Evolutionary conservation across 164 flowering plant species (phyloP).

Genomic region (Sextonia rubra): DNA sequence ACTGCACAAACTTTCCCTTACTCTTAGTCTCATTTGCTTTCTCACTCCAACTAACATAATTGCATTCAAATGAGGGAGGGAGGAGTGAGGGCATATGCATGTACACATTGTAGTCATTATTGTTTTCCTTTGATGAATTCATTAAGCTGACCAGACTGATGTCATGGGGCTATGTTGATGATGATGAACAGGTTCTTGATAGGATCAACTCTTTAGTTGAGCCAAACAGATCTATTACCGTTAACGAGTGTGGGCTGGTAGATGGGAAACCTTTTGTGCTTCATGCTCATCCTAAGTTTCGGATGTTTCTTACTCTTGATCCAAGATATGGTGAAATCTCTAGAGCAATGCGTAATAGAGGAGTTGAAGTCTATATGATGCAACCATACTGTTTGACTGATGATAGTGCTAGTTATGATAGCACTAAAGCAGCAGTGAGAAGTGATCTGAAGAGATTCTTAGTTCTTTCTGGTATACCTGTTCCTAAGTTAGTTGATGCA

Average conservation of each 20-base stretch:
- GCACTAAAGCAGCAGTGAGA: conserved; percentile 34
- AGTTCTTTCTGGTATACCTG: conserved; percentile 64
- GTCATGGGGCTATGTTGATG: not conserved
- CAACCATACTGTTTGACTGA: conserved; percentile 52
- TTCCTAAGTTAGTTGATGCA: conserved; percentile 43
- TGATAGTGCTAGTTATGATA: conserved; percentile 20
- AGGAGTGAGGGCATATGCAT: too few species aligned
- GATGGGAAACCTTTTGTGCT: conserved; percentile 79
- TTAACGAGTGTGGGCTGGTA: conserved; percentile 88
- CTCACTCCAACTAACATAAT: too few species aligned
- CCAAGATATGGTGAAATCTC: conserved; percentile 90
- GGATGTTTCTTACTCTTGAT: conserved; percentile 87
- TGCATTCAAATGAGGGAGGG: too few species aligned
- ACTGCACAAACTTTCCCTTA: too few species aligned
- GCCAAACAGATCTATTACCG: conserved; percentile 69
- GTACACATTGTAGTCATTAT: not conserved
- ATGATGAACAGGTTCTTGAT: conserved; percentile 71
- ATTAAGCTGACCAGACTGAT: too few species aligned
- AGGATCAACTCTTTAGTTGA: conserved; percentile 96
- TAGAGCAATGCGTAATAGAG: conserved; percentile 97
- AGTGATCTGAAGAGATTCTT: conserved; percentile 66
- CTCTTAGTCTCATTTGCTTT: too few species aligned
- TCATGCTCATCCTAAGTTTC: conserved; percentile 73
- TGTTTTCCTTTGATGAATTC: not conserved
- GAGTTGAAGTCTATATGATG: conserved; percentile 86